phyloP scores from a whole-genome alignment of 352 stramenopile species.

The Globisporangium cederbergense region DNA sequence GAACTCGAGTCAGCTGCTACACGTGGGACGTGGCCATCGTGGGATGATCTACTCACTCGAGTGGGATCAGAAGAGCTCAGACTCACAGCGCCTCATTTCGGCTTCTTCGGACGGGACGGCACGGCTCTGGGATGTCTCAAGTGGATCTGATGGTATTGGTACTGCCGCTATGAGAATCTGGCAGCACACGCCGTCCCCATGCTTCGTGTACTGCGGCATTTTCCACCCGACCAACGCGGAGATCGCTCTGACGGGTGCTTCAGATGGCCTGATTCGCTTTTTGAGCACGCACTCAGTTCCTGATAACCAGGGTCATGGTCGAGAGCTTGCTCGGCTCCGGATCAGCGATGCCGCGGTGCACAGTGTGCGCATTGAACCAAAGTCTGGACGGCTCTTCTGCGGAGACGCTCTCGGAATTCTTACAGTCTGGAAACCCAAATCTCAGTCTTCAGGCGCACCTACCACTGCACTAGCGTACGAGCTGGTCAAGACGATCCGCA shows the following conservation, averaged over 20 bases:
- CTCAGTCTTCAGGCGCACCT: neutral
- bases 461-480: slow-evolving; percentile 21
- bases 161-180: slow-evolving; percentile 20
- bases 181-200: slow-evolving; percentile 50
- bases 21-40: slow-evolving; percentile 41
- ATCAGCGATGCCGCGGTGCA: slow-evolving; percentile 43
- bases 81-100: slow-evolving; percentile 34
- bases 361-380: slow-evolving; percentile 45
- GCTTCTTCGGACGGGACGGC: slow-evolving; percentile 59
- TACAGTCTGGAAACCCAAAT: slow-evolving; percentile 35
- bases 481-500: slow-evolving; percentile 49
- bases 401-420: slow-evolving; percentile 47
- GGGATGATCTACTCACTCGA: slow-evolving; percentile 59
- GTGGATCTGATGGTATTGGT: neutral
- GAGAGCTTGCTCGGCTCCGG: slow-evolving; percentile 1
- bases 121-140: slow-evolving; percentile 35
- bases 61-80: slow-evolving; percentile 26
- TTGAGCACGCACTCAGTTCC: slow-evolving; percentile 19
- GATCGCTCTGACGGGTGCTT: slow-evolving; percentile 45
- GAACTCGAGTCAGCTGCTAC: slow-evolving; percentile 31
- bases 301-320: neutral
- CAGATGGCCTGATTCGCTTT: slow-evolving; percentile 50
- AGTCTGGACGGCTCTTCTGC: slow-evolving; percentile 47
- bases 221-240: slow-evolving; percentile 36
- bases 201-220: slow-evolving; percentile 62